Base-by-base conservation (phyloP, 1,139 yeast species). In the Meyerozyma carpophila region DNA sequence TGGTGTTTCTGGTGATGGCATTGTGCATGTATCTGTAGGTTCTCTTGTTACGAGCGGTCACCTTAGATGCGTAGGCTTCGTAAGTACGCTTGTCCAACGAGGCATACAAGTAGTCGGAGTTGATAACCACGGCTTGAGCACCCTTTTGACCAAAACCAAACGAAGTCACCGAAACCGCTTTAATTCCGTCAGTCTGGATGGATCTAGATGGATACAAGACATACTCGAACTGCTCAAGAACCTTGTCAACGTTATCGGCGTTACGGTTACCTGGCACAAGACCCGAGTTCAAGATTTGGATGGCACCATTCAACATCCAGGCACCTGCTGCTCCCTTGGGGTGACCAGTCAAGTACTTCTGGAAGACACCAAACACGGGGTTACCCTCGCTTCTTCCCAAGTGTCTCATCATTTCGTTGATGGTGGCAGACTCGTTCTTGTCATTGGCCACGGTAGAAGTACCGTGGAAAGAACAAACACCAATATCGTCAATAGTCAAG, bases 271-370 rank as follows among this genome's bases (percentile, higher is more conserved):
- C 99, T 55, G 99, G 99, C 58, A 93, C 96, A 59, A 91, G 64
- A 70, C 98, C 98, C 59, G 88, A 68, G 72, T 88, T 85, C 66
- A 93, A 77, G 55, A 91, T 84, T 76, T 93, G 99, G 56, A 93
- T 75, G 49, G 91, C 96, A 71, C 99, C 99, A 69, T 93, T 94
- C 79, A 93, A 76, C 98, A 94, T 93, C 98, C 98, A 93, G 50
- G 99, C 98, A 79, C 98, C 98, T 47, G 99, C 99, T 57, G 98
- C 98, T 81, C 98, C 99, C 85, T 93, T 93, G 61, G 98, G 98
- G 76, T 93, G 99, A 73, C 98, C 99, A 59, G 99, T 93, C 62
- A 93, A 81, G 82, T 81, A 93, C 73, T 93, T 93, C 73, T 93
- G 99, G 95, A 93, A 91, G 44, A 93, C 95, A 79, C 98, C 98